Evolutionary conservation across 768 basidiomycete genomes (phyloP).

Genomic region (Cyclocybe cylindracea): DNA sequence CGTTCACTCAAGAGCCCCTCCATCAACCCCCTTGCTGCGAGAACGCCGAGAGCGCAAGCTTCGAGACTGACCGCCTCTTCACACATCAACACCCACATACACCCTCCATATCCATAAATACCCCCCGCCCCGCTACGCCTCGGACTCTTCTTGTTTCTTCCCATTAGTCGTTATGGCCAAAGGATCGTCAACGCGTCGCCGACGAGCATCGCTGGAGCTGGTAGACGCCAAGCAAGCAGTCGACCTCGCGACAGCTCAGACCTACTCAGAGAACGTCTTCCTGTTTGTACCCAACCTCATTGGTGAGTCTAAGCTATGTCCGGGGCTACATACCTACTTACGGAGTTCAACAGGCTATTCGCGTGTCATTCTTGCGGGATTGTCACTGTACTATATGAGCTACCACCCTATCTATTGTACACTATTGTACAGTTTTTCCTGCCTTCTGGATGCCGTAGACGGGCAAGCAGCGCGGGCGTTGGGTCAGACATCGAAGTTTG

Average conservation of each 20-base stretch:
- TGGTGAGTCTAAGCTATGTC: conserved; percentile 48
- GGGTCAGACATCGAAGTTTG: conserved; percentile 93
- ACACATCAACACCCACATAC: too few relatives aligned
- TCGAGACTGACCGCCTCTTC: too few relatives aligned
- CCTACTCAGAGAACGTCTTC: conserved; percentile 94
- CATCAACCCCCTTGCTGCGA: too few relatives aligned
- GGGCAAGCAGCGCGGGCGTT: conserved; percentile 89
- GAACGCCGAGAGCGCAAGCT: too few relatives aligned
- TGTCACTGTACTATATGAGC: conserved; percentile 91
- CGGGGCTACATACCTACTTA: conserved; percentile 13
- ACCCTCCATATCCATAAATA: too few relatives aligned
- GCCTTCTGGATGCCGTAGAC: conserved; percentile 93
- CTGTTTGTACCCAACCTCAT: conserved; percentile 97
- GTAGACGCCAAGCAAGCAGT: conserved; percentile 86
- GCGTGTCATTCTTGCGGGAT: conserved; percentile 86
- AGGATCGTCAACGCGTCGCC: conserved; percentile 39
- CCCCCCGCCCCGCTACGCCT: too few relatives aligned
- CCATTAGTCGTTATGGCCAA: conserved; percentile 25
- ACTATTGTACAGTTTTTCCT: conserved; percentile 84
- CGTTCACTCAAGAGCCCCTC: too few relatives aligned
- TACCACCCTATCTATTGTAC: conserved; percentile 94
- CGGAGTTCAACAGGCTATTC: conserved; percentile 66
- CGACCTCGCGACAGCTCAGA: conserved; percentile 83
- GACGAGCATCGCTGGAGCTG: conserved; percentile 61
- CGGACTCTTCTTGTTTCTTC: too few relatives aligned